Evolutionary conservation across 1,284 basidiomycete genomes (phyloP), one percentile per base, ranked within the genome.

Genomic region (Laetiporus sulphureus): DNA sequence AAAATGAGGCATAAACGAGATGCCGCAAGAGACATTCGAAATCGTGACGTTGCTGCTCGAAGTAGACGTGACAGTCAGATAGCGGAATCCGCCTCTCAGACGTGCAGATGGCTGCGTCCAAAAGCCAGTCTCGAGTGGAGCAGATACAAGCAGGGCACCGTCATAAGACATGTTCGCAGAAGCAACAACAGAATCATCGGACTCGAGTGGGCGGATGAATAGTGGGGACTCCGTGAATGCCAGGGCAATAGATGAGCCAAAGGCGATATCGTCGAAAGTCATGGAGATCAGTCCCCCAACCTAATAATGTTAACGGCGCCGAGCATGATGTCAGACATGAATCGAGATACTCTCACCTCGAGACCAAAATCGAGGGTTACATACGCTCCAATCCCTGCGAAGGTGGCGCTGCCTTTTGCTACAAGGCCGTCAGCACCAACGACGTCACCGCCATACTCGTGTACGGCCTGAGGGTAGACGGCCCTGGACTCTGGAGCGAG

Each of bases 1-100:
- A n/a, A 75, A 62, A 47, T 77, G 74, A 0, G 76, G 75, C 62
- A 71, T 68, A 56, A 79, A 79, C 0, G 70, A 71, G n/a, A 80
- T 76, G 3, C 65, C 60, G 48, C 72, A 75, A 0, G 73, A 67
- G 1, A 79, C 61, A 49, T 78, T 78, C 2, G 72, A 71, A 25
- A 78, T 58, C 0, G 64, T 45, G 30, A 47, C 38, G 7, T 32
- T 19, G 31, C 36, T 41, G 15, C 61, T 47, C 0, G 60, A 60
- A 8, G 60, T 68, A 1, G 67, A 68, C 0, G 72, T 66, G 29
- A 79, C 63, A 0, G 75, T 77, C n/a, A 79, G 57, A 50, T 66
- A 79, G 8, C 77, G 67, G 47, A 73, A 78, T 1, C 77, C 76
- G 3, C 76, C 77, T 12, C 76, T 61, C 4, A 79, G 58, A 0